These are phyloP conservation scores for Volvox carteri DNA, from an alignment of 163 green algal genomes.

Conservation along the genomic window DNA sequence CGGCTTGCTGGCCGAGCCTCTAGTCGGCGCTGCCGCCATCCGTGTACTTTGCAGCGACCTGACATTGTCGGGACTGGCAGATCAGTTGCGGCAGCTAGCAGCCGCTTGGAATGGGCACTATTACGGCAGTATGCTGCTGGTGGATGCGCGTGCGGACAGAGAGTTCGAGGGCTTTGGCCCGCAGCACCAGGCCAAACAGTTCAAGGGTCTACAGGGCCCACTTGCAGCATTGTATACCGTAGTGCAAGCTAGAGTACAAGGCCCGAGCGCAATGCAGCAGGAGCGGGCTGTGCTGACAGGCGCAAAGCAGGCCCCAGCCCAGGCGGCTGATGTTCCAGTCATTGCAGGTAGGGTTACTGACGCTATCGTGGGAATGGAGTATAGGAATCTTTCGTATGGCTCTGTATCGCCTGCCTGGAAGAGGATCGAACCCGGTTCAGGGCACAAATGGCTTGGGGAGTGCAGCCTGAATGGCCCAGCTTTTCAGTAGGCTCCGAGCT, in stretches of 20 bases:
- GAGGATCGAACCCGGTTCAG: no score
- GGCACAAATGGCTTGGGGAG: no score
- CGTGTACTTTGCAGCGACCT: not conserved
- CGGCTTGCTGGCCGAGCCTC: not conserved
- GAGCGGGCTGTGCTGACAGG: not conserved
- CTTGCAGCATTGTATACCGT: not conserved
- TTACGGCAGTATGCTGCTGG: not conserved
- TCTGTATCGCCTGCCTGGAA: not conserved
- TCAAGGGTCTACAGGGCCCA: not conserved
- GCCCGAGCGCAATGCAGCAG: not conserved
- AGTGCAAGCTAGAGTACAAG: slow-evolving; percentile 5
- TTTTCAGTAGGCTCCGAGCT: no score
- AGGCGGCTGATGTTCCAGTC: not conserved
- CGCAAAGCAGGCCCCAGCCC: not conserved
- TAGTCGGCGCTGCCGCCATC: not conserved
- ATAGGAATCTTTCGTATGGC: not conserved
- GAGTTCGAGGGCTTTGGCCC: slow-evolving; percentile 25
- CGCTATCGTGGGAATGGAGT: not conserved
- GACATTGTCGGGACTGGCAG: slow-evolving; percentile 4
- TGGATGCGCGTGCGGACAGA: not conserved
- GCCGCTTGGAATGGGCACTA: not conserved
- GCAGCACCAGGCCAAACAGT: not conserved
- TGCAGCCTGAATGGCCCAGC: no score
- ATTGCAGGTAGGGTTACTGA: not conserved
- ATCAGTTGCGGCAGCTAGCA: not conserved